Base-by-base conservation (phyloP, 1,284 basidiomycete genomes). In the Ustilago sp. region DNA sequence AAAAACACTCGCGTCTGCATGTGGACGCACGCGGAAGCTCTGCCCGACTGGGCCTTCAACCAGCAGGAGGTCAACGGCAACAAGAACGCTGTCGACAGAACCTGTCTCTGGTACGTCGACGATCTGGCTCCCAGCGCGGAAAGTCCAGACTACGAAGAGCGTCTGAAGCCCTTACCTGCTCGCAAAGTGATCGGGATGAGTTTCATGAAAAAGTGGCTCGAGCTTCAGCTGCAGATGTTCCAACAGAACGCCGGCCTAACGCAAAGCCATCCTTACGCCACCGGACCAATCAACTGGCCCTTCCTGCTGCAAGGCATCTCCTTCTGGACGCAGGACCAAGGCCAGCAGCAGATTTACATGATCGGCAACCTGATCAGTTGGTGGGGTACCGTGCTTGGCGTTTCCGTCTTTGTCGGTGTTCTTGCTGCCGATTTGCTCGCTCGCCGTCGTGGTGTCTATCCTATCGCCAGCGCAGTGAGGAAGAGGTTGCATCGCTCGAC, bases 61-160 rank as follows among this genome's bases (percentile, higher is more conserved):
- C 97, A 99, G 87, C 95, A 98, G 83, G 97, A 99, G 85, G 91
- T 99, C 79, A 99, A 99, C 83, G 97, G 97, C 0, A 95, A 98
- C 88, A 99, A 98, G 89, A 95, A 93, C 68, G 88, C 92, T 6
- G 87, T 89, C 28, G 97, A 98, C 74, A 92, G 91, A 85, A 91
- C 91, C 12, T 92, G 93, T 2, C 90, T 91, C 28, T 99, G 97
- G 97, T 93, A 90, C 86, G 92, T 93, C 15, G 92, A 97, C 78
- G 91, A 94, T 45, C 92, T 99, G 63, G 86, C 94, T 15, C 88
- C 89, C 13, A 91, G 91, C 68, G 72, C 77, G 8, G 48, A 69
- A 3, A 79, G 79, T 32, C 79, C 77, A 17, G 73, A 84, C 59
- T 81, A 74, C 67, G 74, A 78, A 15, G 68, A 78, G 12, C 63